A percentile compares a stretch with the other conserved stretches of the same genome.
phyloP scores from a whole-genome alignment of 805 yeast species.

The Tetrapisispora phaffii region DNA sequence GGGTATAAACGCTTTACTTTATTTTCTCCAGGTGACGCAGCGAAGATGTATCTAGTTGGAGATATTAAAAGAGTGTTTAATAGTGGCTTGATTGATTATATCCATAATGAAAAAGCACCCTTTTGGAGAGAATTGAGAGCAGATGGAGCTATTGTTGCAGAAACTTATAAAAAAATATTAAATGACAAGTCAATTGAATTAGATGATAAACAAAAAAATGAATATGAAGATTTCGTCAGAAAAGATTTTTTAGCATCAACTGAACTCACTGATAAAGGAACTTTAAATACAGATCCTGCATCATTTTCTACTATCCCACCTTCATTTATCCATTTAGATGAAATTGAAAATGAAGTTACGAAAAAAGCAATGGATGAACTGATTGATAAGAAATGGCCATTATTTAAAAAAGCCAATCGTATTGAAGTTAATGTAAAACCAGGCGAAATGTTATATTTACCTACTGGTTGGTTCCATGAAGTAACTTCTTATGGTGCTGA shows the following conservation, averaged over 20 bases:
- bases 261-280: constrained; percentile 13
- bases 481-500: constrained; percentile 57
- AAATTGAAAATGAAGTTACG: constrained; percentile 29
- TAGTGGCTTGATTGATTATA: constrained; percentile 63
- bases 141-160: constrained; percentile 51
- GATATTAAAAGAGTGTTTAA: constrained; percentile 39
- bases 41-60: constrained; percentile 55
- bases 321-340: constrained; percentile 48
- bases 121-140: constrained; percentile 52
- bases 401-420: constrained; percentile 34
- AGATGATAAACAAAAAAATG: constrained; percentile 14
- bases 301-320: constrained; percentile 62
- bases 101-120: constrained; percentile 43
- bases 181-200: constrained; percentile 22
- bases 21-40: constrained; percentile 54
- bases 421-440: constrained; percentile 42
- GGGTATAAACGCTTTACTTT: constrained; percentile 62
- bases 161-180: constrained; percentile 38
- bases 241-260: constrained; percentile 19
- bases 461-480: constrained; percentile 79
- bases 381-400: constrained; percentile 40
- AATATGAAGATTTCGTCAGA: constrained; percentile 21
- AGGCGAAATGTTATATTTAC: constrained; percentile 61
- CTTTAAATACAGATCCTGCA: constrained; percentile 44
- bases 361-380: constrained; percentile 27